Evolutionary conservation across 257 asterid genomes (phyloP), one percentile per base, ranked within the genome.

Genomic region (Primulina tabacum): DNA sequence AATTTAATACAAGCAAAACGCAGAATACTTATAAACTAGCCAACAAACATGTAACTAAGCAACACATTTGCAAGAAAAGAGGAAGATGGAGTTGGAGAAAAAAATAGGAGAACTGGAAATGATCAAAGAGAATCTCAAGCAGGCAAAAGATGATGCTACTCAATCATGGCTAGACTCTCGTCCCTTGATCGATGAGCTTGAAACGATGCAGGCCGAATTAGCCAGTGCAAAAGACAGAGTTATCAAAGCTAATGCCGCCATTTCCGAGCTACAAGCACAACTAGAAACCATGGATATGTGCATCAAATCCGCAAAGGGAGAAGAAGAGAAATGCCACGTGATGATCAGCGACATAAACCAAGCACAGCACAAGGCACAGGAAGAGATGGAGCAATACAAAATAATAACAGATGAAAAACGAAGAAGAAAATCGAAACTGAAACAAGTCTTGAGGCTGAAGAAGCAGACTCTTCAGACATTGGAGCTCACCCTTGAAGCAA

Each of bases 101-200:
- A 82, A 77, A 70, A 75, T 43, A 55, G 78, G 47, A n/a, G 82
- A 88, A 62, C 73, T 86, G 34, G 79, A 77, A 10, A 69, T 65
- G 35, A 63, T 81, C 30, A 78, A 78, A 74, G 79, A 76, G 35
- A 78, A 81, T 58, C 85, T 86, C 68, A 73, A 29, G 73, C 81
- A 64, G 50, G 92, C 90, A 18, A 88, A 88, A 73, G 95, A 88
- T 71, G 86, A 84, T 1, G 86, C 85, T 0, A 79, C 20, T 62
- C 95, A 86, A 61, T 84, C 92, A 28, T 88, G 87, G 90, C 64
- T 86, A 62, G 95, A 88, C 38, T 86, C 95, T 35, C 82, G 83
- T 55, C 88, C 92, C 37, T 60, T 86, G 11, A 81, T 86, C 14
- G 92, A 84, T 20, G 83, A 84, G 74, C 90, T 88, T n/a, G 86